Evolutionary conservation across 805 yeast genomes (phyloP), one percentile per base, ranked within the genome.

Genomic region (Candida nitratophila): DNA sequence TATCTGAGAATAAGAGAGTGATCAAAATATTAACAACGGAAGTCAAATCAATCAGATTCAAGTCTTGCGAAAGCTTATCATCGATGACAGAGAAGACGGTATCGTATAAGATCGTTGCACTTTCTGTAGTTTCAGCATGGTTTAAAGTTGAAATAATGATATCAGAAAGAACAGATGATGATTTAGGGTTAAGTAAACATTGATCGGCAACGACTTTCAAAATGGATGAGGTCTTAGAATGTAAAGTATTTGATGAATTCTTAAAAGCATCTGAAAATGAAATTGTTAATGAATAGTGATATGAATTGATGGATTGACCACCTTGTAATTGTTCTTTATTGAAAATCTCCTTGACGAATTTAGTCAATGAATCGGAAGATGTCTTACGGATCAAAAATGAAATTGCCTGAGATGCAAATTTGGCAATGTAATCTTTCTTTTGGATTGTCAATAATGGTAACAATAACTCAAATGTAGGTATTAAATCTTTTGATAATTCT

Each of bases 401-500:
- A 39, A 91, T 61, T 0, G 96, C 93, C 61, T 91, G 97, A 0
- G 96, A 89, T 19, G 95, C 81, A 55, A 91, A 93, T 48, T 95
- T 73, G 1, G 86, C 72, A 31, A 90, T 72, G 50, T 83, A 79
- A 24, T 77, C 77, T 51, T 81, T 83, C 17, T 66, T 63, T 44
- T 71, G 71, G 42, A 79, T 64, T 31, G 76, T 75, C 44, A 91
- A 66, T 20, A 88, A 61, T 0, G 95, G 90, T 30, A 78, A 62
- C 12, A 89, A 66, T 4, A 75, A 56, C 30, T 72, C 68, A 59
- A 85, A 86, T 0, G 97, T 88, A 9, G 87, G 84, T 16, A 71
- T 54, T 46, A 89, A 64, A 53, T 87, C 84, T 21, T 73, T 65
- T 0, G 81, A 71, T 40, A 93, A 60, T 3, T 73, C 66, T 52